Percentiles rank a stretch among this genome's conserved stretches.
Conservation (phyloP, 1,139 yeast genomes). For the Taiozyma onychis region DNA sequence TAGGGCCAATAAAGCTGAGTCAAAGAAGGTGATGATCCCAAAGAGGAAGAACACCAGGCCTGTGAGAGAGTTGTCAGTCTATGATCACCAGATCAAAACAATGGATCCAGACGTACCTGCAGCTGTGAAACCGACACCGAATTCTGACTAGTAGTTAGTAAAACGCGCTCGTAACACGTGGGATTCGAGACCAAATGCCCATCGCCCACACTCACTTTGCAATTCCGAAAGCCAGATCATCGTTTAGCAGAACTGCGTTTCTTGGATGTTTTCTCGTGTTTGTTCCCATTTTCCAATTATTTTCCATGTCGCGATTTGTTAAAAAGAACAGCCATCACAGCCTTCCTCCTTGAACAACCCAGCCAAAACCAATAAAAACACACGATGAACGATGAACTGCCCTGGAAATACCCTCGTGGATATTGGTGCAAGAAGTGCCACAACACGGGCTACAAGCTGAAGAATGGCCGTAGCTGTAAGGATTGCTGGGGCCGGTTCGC, state of each 20-base stretch:
- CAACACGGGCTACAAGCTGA: constrained; percentile 67
- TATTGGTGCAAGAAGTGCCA: constrained; percentile 64
- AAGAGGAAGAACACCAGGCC: constrained; percentile 63
- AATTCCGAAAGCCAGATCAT: constrained; percentile 78
- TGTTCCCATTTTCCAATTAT: neutral
- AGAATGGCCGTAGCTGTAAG: constrained; percentile 62
- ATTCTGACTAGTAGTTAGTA: constrained; percentile 41
- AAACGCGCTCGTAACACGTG: neutral
- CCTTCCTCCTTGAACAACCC: neutral
- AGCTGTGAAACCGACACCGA: constrained; percentile 92
- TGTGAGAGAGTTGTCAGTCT: neutral
- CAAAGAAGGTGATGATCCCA: constrained; percentile 84
- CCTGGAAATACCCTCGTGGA: constrained; percentile 63
- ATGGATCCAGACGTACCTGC: constrained; percentile 42
- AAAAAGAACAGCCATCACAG: neutral
- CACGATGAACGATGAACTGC: constrained; percentile 30
- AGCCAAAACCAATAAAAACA: neutral
- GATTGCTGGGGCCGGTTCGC: constrained; percentile 66
- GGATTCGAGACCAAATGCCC: neutral
- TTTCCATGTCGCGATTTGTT: neutral
- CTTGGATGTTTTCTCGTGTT: neutral
- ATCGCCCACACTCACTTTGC: constrained; percentile 51
- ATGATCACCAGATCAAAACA: neutral
- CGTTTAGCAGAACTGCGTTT: neutral
- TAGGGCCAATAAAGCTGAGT: constrained; percentile 81